These are phyloP conservation scores for Sordariomycetes sp. DNA, from an alignment of 2,329 filamentous ascomycete genomes.

Conservation along the genomic window DNA sequence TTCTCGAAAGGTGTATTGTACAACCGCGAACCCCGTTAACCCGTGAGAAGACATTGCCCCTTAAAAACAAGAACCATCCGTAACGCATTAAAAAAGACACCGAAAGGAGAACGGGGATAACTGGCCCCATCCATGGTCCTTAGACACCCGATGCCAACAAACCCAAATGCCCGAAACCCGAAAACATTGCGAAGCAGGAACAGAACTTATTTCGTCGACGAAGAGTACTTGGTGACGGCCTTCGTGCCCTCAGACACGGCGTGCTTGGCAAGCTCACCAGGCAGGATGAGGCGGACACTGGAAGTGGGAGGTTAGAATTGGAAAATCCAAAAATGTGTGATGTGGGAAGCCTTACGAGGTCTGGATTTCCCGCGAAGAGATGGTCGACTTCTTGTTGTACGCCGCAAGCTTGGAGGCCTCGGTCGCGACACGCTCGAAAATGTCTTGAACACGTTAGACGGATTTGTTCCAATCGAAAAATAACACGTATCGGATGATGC, in stretches of 20 bases:
- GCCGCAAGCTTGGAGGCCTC: conserved; percentile 98
- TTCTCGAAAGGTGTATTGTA: conserved; percentile 58
- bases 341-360: conserved; percentile 56
- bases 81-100: conserved; percentile 61
- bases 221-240: conserved; percentile 99
- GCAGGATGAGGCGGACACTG: conserved; percentile 88
- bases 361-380: conserved; percentile 98
- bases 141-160: conserved; percentile 35
- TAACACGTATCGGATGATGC: conserved; percentile 16
- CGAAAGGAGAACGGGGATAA: conserved; percentile 25
- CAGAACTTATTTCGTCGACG: conserved; percentile 84
- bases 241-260: conserved; percentile 99
- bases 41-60: conserved; percentile 52
- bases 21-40: conserved; percentile 60
- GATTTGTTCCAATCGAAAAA: not conserved
- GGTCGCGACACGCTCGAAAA: conserved; percentile 98
- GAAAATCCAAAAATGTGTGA: not conserved
- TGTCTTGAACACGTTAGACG: conserved; percentile 48
- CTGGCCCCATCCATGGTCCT: conserved; percentile 1
- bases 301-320: not conserved
- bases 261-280: conserved; percentile 98
- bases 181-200: conserved; percentile 37
- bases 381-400: conserved; percentile 99
- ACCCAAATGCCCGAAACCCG: conserved; percentile 44
- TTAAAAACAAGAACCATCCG: conserved; percentile 54